Evolutionary conservation across 768 basidiomycete species (phyloP).

Genomic region (Naganishia onofrii): DNA sequence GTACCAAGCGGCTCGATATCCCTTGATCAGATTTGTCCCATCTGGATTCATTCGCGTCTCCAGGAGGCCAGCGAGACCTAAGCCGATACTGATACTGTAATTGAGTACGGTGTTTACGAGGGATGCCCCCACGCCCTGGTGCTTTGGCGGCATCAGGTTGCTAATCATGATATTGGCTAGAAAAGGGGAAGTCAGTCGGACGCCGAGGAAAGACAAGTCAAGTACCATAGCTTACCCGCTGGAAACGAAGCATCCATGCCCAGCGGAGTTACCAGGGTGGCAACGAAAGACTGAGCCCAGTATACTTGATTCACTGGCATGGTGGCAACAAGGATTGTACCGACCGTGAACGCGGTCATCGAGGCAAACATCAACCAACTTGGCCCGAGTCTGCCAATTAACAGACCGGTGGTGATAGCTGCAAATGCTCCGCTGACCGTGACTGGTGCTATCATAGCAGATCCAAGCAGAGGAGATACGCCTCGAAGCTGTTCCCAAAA

Average conservation of each 20-base stretch:
- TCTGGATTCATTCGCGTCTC: slow-evolving; percentile 31
- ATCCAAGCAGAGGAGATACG: slow-evolving; percentile 28
- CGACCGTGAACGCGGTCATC: slow-evolving; percentile 37
- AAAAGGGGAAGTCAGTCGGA: background rate
- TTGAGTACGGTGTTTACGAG: slow-evolving; percentile 33
- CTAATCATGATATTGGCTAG: slow-evolving; percentile 24
- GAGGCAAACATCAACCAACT: slow-evolving; percentile 34
- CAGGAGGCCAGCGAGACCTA: slow-evolving; percentile 36
- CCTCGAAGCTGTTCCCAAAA: slow-evolving; percentile 33
- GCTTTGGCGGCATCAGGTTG: slow-evolving; percentile 26
- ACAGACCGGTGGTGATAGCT: slow-evolving; percentile 32
- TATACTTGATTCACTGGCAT: slow-evolving; percentile 31
- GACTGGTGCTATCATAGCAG: slow-evolving; percentile 36
- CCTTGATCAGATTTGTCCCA: slow-evolving; percentile 26
- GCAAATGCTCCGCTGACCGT: slow-evolving; percentile 31
- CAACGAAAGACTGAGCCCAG: slow-evolving; percentile 35
- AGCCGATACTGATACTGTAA: slow-evolving; percentile 34
- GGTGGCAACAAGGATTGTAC: slow-evolving; percentile 31
- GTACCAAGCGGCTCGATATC: slow-evolving; percentile 34
- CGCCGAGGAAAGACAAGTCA: background rate
- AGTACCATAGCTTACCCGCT: background rate
- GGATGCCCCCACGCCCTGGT: slow-evolving; percentile 27
- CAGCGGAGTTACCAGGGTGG: slow-evolving; percentile 23
- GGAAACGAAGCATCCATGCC: slow-evolving; percentile 30
- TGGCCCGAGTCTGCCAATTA: slow-evolving; percentile 34